Evolutionary conservation across 2,329 filamentous ascomycete genomes (phyloP), one percentile per base, ranked within the genome.

Genomic region (Trichoderma harzianum): DNA sequence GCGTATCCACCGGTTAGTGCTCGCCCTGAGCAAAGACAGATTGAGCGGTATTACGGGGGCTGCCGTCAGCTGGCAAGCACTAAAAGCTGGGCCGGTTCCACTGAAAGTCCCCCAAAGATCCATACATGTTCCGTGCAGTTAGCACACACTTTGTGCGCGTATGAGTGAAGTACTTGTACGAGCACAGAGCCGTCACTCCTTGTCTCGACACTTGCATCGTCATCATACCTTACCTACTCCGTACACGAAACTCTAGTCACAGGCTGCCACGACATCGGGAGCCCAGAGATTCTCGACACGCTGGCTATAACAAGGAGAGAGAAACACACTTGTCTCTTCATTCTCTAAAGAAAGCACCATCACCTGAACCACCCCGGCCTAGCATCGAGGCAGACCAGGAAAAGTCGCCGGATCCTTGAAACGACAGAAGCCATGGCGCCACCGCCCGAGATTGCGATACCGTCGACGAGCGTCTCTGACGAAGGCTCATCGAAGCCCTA

Each of bases 401-500:
- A 21, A 8, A 16, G 6, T 26, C 24, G 26, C 47, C 30, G 12
- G 21, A 57, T 28, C 24, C 26, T 36, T 66, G 16, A 39, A 16
- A 57, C n/a, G 30, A 55, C 12, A 51, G 16, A 16, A 21, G 61
- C 24, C 73, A 91, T 91, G 90, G 87, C 88, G 74, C 89, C 90
- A 67, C 88, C 90, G 51, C 86, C 88, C 78, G 89, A 92, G 78
- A 90, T 92, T 78, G 88, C 88, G 73, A 91, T 92, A 75, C 89
- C 89, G 12, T 88, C 88, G n/a, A 91, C 90, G 63, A 90, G 88
- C 74, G 81, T 88, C 72, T 85, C 86, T 67, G 83, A 86, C 72
- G 84, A 85, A 74, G 79, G 78, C 73, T 77, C 80, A 6, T 84
- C 86, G 74, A 93, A 93, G 77, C 86, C 91, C 0, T 94, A 90